A percentile compares a stretch with the other conserved stretches of the same genome.
phyloP scores from a whole-genome alignment of 441 rosid species.

The Erodium moschatum region DNA sequence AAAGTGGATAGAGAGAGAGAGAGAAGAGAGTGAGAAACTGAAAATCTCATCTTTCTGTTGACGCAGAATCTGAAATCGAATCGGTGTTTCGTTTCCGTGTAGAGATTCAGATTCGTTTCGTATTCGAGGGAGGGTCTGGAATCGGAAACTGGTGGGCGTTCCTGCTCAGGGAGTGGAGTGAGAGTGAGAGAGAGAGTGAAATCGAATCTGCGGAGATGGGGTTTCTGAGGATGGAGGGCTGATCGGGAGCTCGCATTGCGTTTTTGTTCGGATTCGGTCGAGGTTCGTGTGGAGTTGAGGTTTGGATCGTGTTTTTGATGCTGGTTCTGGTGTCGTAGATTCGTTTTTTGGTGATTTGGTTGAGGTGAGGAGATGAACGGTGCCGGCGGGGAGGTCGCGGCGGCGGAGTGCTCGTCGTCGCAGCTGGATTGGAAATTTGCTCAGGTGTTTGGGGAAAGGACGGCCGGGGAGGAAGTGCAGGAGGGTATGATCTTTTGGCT shows the following conservation, averaged over 20 bases:
- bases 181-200: no score
- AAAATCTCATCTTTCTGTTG: slow-evolving; percentile 9
- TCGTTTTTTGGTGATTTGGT: neutral
- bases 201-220: no score
- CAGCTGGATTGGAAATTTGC: slow-evolving; percentile 64
- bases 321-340: no score
- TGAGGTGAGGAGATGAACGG: slow-evolving; percentile 36
- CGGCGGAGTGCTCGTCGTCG: slow-evolving; percentile 25
- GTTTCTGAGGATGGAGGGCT: neutral
- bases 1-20: slow-evolving; percentile 11
- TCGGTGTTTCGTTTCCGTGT: no score
- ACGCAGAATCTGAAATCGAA: neutral
- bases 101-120: no score
- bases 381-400: slow-evolving; percentile 40
- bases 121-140: no score
- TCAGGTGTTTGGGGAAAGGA: slow-evolving; percentile 65
- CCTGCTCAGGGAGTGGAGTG: no score
- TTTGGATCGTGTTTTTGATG: neutral
- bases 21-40: slow-evolving; percentile 6
- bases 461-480: slow-evolving; percentile 66
- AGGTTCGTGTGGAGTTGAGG: slow-evolving; percentile 7
- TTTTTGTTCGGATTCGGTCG: neutral
- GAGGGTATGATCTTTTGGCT: slow-evolving; percentile 34
- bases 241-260: neutral
- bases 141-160: no score